Evolutionary conservation across 495 filamentous ascomycete genomes (phyloP).

Genomic region (Sabuloglossum arenarium): DNA sequence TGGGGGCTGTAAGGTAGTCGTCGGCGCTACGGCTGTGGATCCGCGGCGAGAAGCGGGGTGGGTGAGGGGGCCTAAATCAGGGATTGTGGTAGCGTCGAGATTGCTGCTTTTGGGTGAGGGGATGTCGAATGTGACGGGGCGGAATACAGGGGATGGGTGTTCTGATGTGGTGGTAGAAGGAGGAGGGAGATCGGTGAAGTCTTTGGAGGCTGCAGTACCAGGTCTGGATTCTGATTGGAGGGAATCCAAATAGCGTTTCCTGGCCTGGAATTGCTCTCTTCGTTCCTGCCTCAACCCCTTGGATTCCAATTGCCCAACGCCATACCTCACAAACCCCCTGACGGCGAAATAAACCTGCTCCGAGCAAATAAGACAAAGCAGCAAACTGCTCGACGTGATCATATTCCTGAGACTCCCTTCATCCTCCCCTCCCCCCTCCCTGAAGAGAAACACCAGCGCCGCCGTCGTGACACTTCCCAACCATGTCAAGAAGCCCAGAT

Average conservation of each 20-base stretch:
- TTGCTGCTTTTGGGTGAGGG: too few relatives aligned
- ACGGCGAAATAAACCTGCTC: constrained; percentile 71
- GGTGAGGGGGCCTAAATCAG: too few relatives aligned
- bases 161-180: too few relatives aligned
- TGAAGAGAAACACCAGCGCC: constrained; percentile 77
- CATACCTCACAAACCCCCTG: constrained; percentile 44
- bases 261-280: constrained; percentile 47
- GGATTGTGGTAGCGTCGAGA: too few relatives aligned
- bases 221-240: too few relatives aligned
- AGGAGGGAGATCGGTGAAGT: too few relatives aligned
- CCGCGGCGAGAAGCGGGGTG: too few relatives aligned
- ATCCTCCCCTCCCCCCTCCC: constrained; percentile 23
- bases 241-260: constrained; percentile 44
- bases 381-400: constrained; percentile 49
- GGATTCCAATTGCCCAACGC: constrained; percentile 57
- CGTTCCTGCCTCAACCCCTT: constrained; percentile 68
- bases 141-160: too few relatives aligned
- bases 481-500: constrained; percentile 81
- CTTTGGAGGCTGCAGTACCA: too few relatives aligned
- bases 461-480: constrained; percentile 72
- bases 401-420: constrained; percentile 20
- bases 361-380: constrained; percentile 62
- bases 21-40: too few relatives aligned
- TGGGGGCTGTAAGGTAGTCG: too few relatives aligned
- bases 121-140: too few relatives aligned